A percentile compares a stretch with the other conserved stretches of the same genome.
These are phyloP conservation scores for Colletotrichum liaoningense DNA, from an alignment of 2,329 filamentous ascomycete genomes.

Conservation along the genomic window DNA sequence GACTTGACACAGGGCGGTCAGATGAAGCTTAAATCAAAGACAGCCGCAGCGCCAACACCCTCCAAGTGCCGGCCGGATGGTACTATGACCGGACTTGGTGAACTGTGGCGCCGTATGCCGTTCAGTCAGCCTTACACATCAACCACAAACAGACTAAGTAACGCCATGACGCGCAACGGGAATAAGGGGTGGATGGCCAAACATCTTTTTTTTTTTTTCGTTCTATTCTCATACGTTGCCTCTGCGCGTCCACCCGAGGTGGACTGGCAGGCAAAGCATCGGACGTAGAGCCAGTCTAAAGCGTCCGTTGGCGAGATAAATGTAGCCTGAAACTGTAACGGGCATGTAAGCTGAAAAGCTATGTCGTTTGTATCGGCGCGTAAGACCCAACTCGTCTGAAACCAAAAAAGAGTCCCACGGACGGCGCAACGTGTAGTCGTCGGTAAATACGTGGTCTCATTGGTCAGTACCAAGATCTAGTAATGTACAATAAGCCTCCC, in stretches of 20 bases:
- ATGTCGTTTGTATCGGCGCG: not conserved
- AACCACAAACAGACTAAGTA: not conserved
- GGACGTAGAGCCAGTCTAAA: not conserved
- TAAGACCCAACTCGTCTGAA: not conserved
- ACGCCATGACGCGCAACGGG: not conserved
- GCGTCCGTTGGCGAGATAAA: not conserved
- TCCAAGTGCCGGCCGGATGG: not conserved
- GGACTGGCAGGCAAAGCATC: not conserved
- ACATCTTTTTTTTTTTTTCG: not conserved
- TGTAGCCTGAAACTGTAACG: not conserved
- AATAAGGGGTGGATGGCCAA: not conserved
- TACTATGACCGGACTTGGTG: not conserved
- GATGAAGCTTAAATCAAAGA: slow-evolving; percentile 14
- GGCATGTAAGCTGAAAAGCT: not conserved
- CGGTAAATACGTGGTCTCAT: not conserved
- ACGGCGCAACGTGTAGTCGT: not conserved
- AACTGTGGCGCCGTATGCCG: not conserved
- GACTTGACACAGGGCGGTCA: not conserved
- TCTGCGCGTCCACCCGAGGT: no score
- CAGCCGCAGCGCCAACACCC: not conserved
- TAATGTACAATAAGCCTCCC: slow-evolving; percentile 1
- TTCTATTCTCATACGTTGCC: not conserved
- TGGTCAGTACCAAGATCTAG: not conserved
- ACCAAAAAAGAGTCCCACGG: not conserved
- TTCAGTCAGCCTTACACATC: not conserved